Conservation (phyloP, 805 yeast species). For the Ogataea angusta region DNA sequence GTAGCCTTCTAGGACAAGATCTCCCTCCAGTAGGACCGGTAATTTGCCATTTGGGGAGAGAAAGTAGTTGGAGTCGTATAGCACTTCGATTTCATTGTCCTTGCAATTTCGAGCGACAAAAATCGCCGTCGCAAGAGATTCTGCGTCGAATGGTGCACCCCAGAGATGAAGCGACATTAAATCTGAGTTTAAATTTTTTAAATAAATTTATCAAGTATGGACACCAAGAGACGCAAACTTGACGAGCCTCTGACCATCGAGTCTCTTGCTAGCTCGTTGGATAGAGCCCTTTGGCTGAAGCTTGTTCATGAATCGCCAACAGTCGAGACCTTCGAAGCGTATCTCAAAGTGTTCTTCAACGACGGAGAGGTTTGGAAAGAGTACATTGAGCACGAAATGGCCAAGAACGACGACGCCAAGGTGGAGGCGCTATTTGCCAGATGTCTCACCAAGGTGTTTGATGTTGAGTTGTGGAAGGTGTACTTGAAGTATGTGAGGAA, state of each 20-base stretch:
- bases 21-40: constrained; percentile 41
- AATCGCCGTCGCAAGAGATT: constrained; percentile 47
- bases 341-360: constrained; percentile 62
- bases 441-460: constrained; percentile 58
- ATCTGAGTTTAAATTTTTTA: constrained; percentile 20
- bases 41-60: constrained; percentile 45
- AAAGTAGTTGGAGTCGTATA: constrained; percentile 58
- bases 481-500: constrained; percentile 78
- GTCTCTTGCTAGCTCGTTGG: constrained; percentile 25
- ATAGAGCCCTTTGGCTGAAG: constrained; percentile 54
- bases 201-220: background rate
- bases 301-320: constrained; percentile 51
- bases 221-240: constrained; percentile 31
- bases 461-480: constrained; percentile 69
- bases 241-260: constrained; percentile 50
- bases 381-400: constrained; percentile 63
- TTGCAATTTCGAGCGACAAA: constrained; percentile 31
- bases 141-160: constrained; percentile 58
- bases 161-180: constrained; percentile 38
- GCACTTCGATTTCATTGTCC: constrained; percentile 34
- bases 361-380: constrained; percentile 72
- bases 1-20: constrained; percentile 38
- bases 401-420: constrained; percentile 56
- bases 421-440: constrained; percentile 67
- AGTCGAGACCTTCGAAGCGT: constrained; percentile 53